Base-by-base conservation (phyloP, 202 grass and related monocot species). In the Schoenoplectus triqueter region DNA sequence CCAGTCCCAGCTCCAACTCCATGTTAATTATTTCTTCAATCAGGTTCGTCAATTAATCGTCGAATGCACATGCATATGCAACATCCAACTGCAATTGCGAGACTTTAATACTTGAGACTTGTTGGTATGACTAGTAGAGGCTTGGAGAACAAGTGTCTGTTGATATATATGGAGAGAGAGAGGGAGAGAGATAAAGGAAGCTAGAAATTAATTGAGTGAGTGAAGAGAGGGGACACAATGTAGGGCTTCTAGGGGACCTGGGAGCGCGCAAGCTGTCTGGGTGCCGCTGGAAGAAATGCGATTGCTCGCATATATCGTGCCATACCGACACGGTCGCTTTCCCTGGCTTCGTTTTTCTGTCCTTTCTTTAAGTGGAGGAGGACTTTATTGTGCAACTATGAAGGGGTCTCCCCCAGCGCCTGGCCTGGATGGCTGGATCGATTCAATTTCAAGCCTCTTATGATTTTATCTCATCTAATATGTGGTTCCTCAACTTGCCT, bases 1-100 rank as follows among this genome's bases (percentile, higher is more conserved):
- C 31, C 31, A 31, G 31, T 31, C 31, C 31, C 31, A 31, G 31
- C 31, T 94, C 92, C 66, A 94, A 86, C 87, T 97, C 90, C 95
- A 98, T 97, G 22, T 59, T 31, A 56, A 11, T 8, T 56, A 13
- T 56, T 4, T 59, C 56, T 59, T 48, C 7, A 64, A 65, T 65
- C 40, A 2, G 22, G 2, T 11, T 66, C 64, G 9, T 40, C 10
- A 14, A 31, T 31, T 3, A 10, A 2, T 57, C 13, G 67, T 14
- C 10, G 41, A 15, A 2, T 10, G 19, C 11, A 77, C 19, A 76
- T 76, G 48, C 71, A 73, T 52, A 9, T 31, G 5, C 39, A 10
- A 18, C 44, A 31, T 11, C 10, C 59, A 18, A 62, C n/a, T 18
- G 57, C 14, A 1, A 15, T 4, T 11, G 14, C 11, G 14, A 60